Conservation (phyloP, 192 early-diverging fungal species). For the Backusella morwellensis region DNA sequence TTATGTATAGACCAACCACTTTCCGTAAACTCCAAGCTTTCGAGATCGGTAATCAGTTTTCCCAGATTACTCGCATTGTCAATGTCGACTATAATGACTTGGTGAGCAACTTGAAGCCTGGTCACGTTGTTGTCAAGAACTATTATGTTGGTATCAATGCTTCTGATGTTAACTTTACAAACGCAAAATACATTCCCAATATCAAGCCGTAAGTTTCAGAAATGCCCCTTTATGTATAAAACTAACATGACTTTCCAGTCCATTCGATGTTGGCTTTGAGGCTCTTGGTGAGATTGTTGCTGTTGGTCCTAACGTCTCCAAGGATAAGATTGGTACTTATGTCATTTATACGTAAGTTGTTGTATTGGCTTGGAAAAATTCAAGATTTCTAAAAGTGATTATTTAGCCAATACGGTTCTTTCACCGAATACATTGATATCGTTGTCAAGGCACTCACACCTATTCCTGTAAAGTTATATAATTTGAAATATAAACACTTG, state of each 20-base stretch:
- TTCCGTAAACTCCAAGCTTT: slow-evolving; percentile 36
- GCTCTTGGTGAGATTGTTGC: slow-evolving; percentile 53
- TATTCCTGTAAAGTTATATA: slow-evolving; percentile 26
- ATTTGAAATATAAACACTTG: neutral
- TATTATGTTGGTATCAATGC: slow-evolving; percentile 57
- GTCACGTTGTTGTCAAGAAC: slow-evolving; percentile 41
- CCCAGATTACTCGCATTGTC: slow-evolving; percentile 23
- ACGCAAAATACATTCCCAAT: slow-evolving; percentile 50
- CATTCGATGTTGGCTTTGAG: slow-evolving; percentile 60
- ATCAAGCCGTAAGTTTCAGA: slow-evolving; percentile 43
- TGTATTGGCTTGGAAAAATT: too few relatives aligned
- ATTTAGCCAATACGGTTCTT: slow-evolving; percentile 47
- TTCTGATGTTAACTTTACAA: slow-evolving; percentile 54
- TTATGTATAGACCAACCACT: slow-evolving; percentile 4
- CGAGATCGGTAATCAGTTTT: slow-evolving; percentile 29
- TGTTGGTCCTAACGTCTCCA: slow-evolving; percentile 34
- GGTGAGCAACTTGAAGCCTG: slow-evolving; percentile 20
- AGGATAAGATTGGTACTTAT: slow-evolving; percentile 29
- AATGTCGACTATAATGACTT: slow-evolving; percentile 14
- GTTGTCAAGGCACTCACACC: slow-evolving; percentile 27
- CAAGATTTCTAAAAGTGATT: neutral
- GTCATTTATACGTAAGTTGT: slow-evolving; percentile 28
- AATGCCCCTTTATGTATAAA: too few relatives aligned
- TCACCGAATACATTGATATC: slow-evolving; percentile 48
- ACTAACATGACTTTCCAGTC: slow-evolving; percentile 26